These are phyloP conservation scores for Bryum argenteum DNA, from an alignment of 225 moss, liverwort and hornwort species.

Conservation along the genomic window DNA sequence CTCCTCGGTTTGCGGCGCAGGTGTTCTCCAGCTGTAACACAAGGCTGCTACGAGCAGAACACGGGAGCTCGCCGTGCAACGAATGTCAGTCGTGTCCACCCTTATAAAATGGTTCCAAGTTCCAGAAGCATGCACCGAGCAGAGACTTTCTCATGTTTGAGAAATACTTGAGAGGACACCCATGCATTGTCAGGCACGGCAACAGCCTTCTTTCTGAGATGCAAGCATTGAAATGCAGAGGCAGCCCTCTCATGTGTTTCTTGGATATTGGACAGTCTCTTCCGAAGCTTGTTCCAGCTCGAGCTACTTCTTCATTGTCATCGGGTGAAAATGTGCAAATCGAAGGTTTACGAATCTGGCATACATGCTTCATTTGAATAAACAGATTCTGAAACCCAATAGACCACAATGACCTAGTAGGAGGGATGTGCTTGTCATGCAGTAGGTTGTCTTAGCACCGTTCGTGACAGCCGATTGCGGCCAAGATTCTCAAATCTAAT, in stretches of 20 bases:
- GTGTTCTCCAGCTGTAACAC: background rate
- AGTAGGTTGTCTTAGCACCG: background rate
- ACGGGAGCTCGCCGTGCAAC: background rate
- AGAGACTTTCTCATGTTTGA: slow-evolving; percentile 35
- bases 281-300: background rate
- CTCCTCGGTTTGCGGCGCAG: slow-evolving; percentile 11
- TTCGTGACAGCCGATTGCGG: slow-evolving; percentile 17
- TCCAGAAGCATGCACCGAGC: background rate
- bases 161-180: slow-evolving; percentile 53
- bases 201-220: background rate
- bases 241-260: slow-evolving; percentile 36
- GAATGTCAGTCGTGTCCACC: background rate
- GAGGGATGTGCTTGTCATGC: background rate
- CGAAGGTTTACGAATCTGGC: too few species aligned
- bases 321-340: too few species aligned
- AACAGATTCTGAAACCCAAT: too few species aligned
- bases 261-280: slow-evolving; percentile 24
- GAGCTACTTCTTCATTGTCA: too few species aligned
- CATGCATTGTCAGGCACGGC: slow-evolving; percentile 14
- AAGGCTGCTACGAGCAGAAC: slow-evolving; percentile 2
- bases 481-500: slow-evolving; percentile 17
- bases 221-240: background rate
- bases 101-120: background rate
- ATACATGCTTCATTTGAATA: too few species aligned
- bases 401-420: background rate